These are phyloP conservation scores for Haematococcus lacustris DNA, from an alignment of 139 green algal species.

Conservation along the genomic window DNA sequence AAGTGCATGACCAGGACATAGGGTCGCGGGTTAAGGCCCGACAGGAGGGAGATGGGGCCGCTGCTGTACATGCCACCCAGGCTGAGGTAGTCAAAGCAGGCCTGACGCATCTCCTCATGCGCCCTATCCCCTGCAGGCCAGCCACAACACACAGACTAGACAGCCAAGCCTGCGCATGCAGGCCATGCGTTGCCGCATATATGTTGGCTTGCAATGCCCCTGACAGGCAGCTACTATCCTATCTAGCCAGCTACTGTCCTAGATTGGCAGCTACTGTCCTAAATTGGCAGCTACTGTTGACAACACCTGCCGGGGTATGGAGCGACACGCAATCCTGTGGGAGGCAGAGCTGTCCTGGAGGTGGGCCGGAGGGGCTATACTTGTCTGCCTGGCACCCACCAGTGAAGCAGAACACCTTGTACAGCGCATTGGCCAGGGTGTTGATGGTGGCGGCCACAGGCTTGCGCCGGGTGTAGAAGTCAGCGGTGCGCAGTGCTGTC, in stretches of 20 bases:
- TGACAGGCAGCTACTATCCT: no score
- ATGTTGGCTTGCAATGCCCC: no score
- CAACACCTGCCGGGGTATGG: no score
- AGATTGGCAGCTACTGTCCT: no score
- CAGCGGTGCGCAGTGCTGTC: slow-evolving; percentile 57
- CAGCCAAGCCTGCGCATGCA: background rate
- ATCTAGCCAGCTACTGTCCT: no score
- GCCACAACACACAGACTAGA: no score
- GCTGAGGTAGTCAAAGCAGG: slow-evolving; percentile 96
- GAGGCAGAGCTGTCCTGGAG: no score
- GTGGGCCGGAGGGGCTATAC: no score
- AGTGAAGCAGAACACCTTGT: slow-evolving; percentile 87
- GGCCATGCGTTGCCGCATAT: background rate
- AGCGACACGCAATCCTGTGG: no score
- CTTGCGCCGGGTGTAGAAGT: slow-evolving; percentile 84
- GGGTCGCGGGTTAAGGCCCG: slow-evolving; percentile 81
- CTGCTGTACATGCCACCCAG: slow-evolving; percentile 74
- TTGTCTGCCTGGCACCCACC: slow-evolving; percentile 12
- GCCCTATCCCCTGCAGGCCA: slow-evolving; percentile 51
- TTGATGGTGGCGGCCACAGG: slow-evolving; percentile 95
- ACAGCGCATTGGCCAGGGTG: slow-evolving; percentile 95
- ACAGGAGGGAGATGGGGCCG: slow-evolving; percentile 85
- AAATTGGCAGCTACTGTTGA: no score
- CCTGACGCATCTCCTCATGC: slow-evolving; percentile 93
- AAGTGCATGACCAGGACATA: slow-evolving; percentile 91